Evolutionary conservation across 441 rosid species (phyloP), one percentile per base, ranked within the genome.

Genomic region (Gossypium davidsonii): DNA sequence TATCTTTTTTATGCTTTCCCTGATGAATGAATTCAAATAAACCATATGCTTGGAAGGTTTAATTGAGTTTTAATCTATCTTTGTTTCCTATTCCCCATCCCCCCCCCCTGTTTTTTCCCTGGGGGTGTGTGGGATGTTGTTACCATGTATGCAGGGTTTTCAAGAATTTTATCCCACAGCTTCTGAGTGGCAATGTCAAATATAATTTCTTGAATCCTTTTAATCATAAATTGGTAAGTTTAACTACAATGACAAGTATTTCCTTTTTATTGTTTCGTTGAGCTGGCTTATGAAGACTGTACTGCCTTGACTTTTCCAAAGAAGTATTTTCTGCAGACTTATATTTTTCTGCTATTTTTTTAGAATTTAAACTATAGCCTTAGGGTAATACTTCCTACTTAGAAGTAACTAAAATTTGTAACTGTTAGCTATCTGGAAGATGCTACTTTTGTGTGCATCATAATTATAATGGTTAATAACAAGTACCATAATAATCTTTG

Each of bases 161-260:
- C 84, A 83, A 90, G 79, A 89, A 89, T 84, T 83, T 77, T 76
- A 77, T 91, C 17, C 97, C 94, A 0, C 79, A 78, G 80, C 76
- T 90, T 82, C 82, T 88, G 74, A 87, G 79, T 70, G 90, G 89
- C 42, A 75, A 81, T 59, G 79, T 77, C 21, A 89, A 86, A 60
- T 74, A 83, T 55, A 77, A 83, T 70, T 85, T 80, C 80, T 84
- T 91, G 20, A 78, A 80, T 79, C 78, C 81, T 58, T 82, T 87
- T 74, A 80, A 86, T 77, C 90, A 86, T 59, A 84, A 86, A 73
- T 77, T 92, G 94, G 98, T 89, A 86, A 82, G 90, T 78, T 57
- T 34, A 69, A 28, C 28, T 14, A 71, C 51, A 52, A 68, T 69
- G 44, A 17, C 67, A 15, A 69, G 11, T 65, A 1, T 28, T 67